Evolutionary conservation across 345 rosid genomes (phyloP).

Genomic region (Citrus unshiu): DNA sequence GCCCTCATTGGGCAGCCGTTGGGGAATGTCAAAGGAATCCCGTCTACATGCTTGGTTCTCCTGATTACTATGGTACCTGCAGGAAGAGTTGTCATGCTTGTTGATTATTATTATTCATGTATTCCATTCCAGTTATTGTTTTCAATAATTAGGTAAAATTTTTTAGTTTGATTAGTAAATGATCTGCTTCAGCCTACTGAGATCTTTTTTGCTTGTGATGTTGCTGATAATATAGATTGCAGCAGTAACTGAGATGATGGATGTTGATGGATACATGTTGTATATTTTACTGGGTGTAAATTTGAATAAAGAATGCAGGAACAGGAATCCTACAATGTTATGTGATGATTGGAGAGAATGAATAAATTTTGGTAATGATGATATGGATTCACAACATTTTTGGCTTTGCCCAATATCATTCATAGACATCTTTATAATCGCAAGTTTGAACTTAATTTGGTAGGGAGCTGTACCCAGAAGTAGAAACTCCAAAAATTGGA

Average conservation of each 20-base stretch:
- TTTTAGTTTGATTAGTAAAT: slow-evolving; percentile 1
- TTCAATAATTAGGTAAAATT: slow-evolving; percentile 2
- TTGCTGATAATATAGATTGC: neutral
- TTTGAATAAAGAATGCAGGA: no score
- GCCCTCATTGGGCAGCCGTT: slow-evolving; percentile 66
- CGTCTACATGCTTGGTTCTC: slow-evolving; percentile 82
- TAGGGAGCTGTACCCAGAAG: no score
- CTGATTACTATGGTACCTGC: slow-evolving; percentile 88
- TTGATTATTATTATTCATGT: slow-evolving; percentile 9
- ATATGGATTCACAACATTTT: no score
- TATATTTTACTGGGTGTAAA: no score
- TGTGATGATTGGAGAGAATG: no score
- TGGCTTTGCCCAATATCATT: no score
- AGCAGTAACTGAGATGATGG: neutral
- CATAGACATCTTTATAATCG: neutral
- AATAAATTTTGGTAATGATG: no score
- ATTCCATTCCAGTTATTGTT: slow-evolving; percentile 1
- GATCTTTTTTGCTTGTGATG: neutral
- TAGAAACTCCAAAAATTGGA: neutral
- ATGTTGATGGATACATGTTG: neutral
- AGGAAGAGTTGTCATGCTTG: slow-evolving; percentile 83
- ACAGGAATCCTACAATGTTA: no score
- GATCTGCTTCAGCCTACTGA: neutral
- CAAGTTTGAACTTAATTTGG: neutral
- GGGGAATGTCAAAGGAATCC: slow-evolving; percentile 90